These are phyloP conservation scores for Sanghuangporus weigelae DNA, from an alignment of 1,284 basidiomycete species.

Conservation along the genomic window DNA sequence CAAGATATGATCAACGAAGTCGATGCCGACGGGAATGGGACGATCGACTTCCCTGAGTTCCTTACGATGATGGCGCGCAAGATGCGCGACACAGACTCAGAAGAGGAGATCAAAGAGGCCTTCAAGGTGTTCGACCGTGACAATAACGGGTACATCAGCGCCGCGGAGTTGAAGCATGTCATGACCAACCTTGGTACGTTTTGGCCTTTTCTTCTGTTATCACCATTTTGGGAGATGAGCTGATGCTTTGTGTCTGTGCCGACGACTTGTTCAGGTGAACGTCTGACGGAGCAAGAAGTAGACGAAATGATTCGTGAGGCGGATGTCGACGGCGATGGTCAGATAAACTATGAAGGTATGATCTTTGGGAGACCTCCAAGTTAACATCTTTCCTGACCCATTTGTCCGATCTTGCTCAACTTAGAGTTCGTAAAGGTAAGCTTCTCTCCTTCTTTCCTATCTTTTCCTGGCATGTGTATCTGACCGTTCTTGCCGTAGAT, in stretches of 20 bases:
- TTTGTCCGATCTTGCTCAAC: neutral
- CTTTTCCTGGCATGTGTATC: conserved; percentile 2
- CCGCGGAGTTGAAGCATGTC: conserved; percentile 82
- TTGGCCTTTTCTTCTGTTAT: neutral
- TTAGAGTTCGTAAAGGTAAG: conserved; percentile 68
- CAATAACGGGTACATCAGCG: conserved; percentile 76
- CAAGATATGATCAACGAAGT: conserved; percentile 98
- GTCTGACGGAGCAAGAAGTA: conserved; percentile 88
- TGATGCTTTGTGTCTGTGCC: neutral
- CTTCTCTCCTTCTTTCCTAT: neutral
- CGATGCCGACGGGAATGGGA: conserved; percentile 75
- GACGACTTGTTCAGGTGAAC: conserved; percentile 60
- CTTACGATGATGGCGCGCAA: conserved; percentile 96
- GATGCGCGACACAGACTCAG: conserved; percentile 89
- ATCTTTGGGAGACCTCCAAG: neutral
- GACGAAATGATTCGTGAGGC: conserved; percentile 99
- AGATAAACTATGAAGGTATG: conserved; percentile 81
- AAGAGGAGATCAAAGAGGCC: conserved; percentile 74
- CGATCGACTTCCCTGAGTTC: conserved; percentile 95
- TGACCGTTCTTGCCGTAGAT: conserved; percentile 34
- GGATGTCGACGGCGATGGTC: conserved; percentile 91
- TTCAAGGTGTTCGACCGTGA: conserved; percentile 86
- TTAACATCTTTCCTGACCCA: neutral
- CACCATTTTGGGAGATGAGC: conserved; percentile 6
- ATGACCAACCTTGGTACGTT: conserved; percentile 86